A percentile compares a stretch with the other conserved stretches of the same genome.
Conservation (phyloP, 164 flowering plant genomes). For the Liriodendron chinense region DNA sequence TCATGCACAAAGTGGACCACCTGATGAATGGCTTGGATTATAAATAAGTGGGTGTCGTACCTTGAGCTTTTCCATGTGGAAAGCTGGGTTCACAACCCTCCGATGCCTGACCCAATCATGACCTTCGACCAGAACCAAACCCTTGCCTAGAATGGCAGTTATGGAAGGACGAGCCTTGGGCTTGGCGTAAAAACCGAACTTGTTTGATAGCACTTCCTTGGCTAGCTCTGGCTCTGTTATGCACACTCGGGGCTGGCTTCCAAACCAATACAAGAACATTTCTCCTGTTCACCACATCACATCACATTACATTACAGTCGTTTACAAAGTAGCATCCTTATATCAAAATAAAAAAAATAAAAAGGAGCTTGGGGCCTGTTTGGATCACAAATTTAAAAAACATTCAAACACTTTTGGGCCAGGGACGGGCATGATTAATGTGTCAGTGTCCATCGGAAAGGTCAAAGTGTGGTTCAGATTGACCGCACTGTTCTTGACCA, state of each 20-base stretch:
- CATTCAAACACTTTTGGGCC: too few relatives aligned
- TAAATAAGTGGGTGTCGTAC: background rate
- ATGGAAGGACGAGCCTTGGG: conserved; percentile 7
- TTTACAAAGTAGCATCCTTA: background rate
- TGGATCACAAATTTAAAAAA: too few relatives aligned
- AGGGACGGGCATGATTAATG: too few relatives aligned
- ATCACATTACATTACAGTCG: too few relatives aligned
- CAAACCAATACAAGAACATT: conserved; percentile 31
- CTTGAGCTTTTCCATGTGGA: conserved; percentile 34
- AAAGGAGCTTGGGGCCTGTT: too few relatives aligned
- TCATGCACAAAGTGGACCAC: too few relatives aligned
- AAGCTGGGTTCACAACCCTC: conserved; percentile 27
- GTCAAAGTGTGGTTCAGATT: too few relatives aligned
- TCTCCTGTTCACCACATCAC: conserved; percentile 22
- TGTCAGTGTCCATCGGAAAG: too few relatives aligned
- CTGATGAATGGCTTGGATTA: too few relatives aligned
- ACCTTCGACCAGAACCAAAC: conserved; percentile 18
- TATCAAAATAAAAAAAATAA: too few relatives aligned
- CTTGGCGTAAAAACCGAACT: conserved; percentile 27
- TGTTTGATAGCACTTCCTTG: conserved; percentile 28
- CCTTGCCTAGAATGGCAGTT: conserved; percentile 22
- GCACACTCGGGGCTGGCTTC: conserved; percentile 26
- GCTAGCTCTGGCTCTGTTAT: conserved; percentile 26
- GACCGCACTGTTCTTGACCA: too few relatives aligned
- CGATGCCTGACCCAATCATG: conserved; percentile 31